Percentiles rank a stretch among this genome's conserved stretches.
Conservation (phyloP, 2,329 filamentous ascomycete genomes). For the Zasmidium citrigriseum region DNA sequence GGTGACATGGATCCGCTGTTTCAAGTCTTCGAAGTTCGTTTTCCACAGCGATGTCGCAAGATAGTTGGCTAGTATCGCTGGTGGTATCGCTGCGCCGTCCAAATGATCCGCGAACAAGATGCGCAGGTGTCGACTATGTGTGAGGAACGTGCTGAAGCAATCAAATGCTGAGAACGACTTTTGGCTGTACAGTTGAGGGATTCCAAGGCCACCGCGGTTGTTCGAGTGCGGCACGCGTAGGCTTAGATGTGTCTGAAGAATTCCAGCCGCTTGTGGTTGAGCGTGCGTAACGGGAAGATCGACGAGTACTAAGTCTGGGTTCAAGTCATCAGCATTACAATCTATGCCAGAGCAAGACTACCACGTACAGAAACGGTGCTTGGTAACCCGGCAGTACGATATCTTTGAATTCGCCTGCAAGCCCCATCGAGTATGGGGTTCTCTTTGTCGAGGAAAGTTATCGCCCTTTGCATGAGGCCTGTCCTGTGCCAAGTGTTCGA, state of each 20-base stretch:
- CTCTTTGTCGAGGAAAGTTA: neutral
- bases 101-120: neutral
- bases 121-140: neutral
- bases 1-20: constrained; percentile 13
- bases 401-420: constrained; percentile 1
- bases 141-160: neutral
- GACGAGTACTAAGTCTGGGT: constrained; percentile 6
- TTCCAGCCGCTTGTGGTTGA: no score
- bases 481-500: neutral
- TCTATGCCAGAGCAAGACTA: neutral
- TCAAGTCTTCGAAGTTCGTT: constrained; percentile 9
- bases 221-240: neutral
- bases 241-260: neutral
- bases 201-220: neutral
- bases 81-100: neutral
- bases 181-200: neutral
- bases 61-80: constrained; percentile 3
- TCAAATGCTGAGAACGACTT: neutral
- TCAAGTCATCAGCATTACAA: neutral
- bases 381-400: constrained; percentile 4
- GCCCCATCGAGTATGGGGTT: neutral
- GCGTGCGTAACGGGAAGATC: neutral
- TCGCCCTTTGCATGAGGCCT: neutral
- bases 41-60: constrained; percentile 3
- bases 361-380: neutral